These are phyloP conservation scores for Fusarium pseudograminearum DNA, from an alignment of 2,329 filamentous ascomycete species.

Conservation along the genomic window DNA sequence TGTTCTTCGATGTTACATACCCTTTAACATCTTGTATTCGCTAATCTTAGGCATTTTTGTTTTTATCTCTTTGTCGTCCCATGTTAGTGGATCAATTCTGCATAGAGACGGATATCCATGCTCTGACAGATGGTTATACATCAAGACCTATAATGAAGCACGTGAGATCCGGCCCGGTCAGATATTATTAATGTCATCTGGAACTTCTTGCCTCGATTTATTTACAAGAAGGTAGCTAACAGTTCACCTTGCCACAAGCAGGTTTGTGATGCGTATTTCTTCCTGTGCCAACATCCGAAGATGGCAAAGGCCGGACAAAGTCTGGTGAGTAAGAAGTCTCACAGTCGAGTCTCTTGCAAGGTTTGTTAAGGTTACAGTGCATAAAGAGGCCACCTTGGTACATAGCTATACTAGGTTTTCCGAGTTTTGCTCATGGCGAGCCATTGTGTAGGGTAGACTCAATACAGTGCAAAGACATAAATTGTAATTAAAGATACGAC, in stretches of 20 bases:
- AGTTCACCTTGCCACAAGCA: accelerated
- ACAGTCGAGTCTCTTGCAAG: accelerated
- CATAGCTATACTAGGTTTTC: neutral
- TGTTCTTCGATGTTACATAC: neutral
- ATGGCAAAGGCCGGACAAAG: no score
- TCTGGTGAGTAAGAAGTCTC: no score
- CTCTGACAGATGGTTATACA: neutral
- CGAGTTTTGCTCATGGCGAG: accelerated
- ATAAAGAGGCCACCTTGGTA: neutral
- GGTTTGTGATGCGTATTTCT: accelerated
- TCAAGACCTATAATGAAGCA: neutral
- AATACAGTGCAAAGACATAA: neutral
- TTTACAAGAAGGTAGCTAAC: accelerated
- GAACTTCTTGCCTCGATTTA: no score
- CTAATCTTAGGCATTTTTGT: neutral
- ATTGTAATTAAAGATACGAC: no score
- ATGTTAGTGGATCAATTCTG: neutral
- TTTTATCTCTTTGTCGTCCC: neutral
- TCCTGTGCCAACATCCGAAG: neutral
- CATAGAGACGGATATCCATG: neutral
- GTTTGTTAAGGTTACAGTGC: neutral
- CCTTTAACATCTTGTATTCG: neutral
- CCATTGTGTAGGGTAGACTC: neutral
- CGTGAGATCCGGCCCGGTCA: accelerated
- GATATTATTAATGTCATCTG: no score